Evolutionary conservation across 2,329 filamentous ascomycete genomes (phyloP).

Genomic region (Fusarium continuum): DNA sequence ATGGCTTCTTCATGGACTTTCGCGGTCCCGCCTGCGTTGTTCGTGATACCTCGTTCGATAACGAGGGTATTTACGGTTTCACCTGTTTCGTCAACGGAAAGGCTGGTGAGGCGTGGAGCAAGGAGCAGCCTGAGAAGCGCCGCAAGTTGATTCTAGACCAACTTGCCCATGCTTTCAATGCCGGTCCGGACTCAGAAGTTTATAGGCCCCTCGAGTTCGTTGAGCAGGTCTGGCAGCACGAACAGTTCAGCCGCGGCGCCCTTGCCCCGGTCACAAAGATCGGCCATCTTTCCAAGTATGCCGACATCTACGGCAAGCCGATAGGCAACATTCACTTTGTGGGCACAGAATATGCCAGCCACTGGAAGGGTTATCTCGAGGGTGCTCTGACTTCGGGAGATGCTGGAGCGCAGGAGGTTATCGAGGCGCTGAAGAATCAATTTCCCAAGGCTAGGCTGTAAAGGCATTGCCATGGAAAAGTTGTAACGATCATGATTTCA

Average conservation of each 20-base stretch:
- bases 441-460: slow-evolving; percentile 13
- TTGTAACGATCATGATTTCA: not conserved
- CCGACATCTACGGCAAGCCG: slow-evolving; percentile 44
- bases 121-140: slow-evolving; percentile 41
- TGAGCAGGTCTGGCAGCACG: slow-evolving; percentile 49
- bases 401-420: slow-evolving; percentile 54
- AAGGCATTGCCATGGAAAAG: not conserved
- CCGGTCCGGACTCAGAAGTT: slow-evolving; percentile 28
- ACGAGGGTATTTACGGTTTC: slow-evolving; percentile 44
- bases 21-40: slow-evolving; percentile 52
- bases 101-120: slow-evolving; percentile 50
- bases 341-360: slow-evolving; percentile 57
- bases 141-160: slow-evolving; percentile 48
- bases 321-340: slow-evolving; percentile 58
- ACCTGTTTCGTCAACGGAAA: slow-evolving; percentile 55
- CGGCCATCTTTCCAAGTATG: slow-evolving; percentile 44
- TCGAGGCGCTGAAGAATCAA: slow-evolving; percentile 26
- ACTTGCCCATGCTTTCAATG: slow-evolving; percentile 44
- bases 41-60: slow-evolving; percentile 53
- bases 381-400: slow-evolving; percentile 58
- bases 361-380: slow-evolving; percentile 64
- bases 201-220: slow-evolving; percentile 44
- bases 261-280: slow-evolving; percentile 47
- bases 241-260: slow-evolving; percentile 47
- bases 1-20: slow-evolving; percentile 52